Evolutionary conservation across 768 basidiomycete species (phyloP).

Genomic region (Termitomyces heimii): DNA sequence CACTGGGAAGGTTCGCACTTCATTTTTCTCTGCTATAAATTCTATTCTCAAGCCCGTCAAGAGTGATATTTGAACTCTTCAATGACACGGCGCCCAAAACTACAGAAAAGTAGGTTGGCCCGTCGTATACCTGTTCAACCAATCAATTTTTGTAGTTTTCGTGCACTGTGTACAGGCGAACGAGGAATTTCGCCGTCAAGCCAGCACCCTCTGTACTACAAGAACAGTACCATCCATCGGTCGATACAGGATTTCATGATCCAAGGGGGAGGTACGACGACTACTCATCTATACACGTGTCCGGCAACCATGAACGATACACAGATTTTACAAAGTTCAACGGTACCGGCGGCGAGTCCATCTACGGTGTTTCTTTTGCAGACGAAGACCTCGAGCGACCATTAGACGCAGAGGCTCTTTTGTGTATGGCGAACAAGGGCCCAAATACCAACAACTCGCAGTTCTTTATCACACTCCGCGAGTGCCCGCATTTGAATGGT

Average conservation of each 20-base stretch:
- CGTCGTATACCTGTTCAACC: constrained; percentile 2
- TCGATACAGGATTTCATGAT: constrained; percentile 79
- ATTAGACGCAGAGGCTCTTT: constrained; percentile 63
- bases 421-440: constrained; percentile 90
- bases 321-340: constrained; percentile 75
- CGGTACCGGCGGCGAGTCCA: constrained; percentile 77
- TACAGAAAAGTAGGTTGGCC: constrained; percentile 58
- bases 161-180: constrained; percentile 83
- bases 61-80: constrained; percentile 73
- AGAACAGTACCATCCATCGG: constrained; percentile 71
- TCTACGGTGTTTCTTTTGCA: constrained; percentile 68
- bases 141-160: constrained; percentile 48
- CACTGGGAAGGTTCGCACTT: constrained; percentile 46
- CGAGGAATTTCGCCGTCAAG: constrained; percentile 65
- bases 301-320: neutral
- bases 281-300: constrained; percentile 12
- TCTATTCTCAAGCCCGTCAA: constrained; percentile 19
- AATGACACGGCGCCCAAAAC: constrained; percentile 70
- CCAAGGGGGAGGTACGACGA: constrained; percentile 66
- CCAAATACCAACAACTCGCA: constrained; percentile 84
- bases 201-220: constrained; percentile 72
- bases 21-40: neutral
- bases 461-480: constrained; percentile 79
- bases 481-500: constrained; percentile 72
- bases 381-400: constrained; percentile 70